Base-by-base conservation (phyloP, 257 asterid species). In the Linderniella brevidens region DNA sequence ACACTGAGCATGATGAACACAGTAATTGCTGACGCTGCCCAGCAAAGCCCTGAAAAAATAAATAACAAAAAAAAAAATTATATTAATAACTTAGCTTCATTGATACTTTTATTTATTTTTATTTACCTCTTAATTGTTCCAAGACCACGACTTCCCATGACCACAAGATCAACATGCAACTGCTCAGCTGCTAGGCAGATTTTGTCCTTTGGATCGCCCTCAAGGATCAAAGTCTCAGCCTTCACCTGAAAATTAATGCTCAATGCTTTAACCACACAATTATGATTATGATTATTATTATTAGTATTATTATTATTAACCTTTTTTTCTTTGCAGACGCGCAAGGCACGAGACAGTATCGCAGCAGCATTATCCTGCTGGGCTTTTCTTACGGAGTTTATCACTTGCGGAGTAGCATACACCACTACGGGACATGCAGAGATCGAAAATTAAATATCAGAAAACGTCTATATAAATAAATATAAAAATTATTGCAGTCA, bases 121-220 rank as follows among this genome's bases (percentile, higher is more conserved):
- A 5, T 0, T 45, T 29, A 74, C 85, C 80, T 69, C 57, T 76
- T 72, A 46, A 76, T 76, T 49, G 66, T 74, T 54, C 85, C 85
- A 15, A 69, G 72, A 50, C 85, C 85, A n/a, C 80, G 78, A 41
- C 80, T 76, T 39, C 80, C 78, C 4, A 72, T 59, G 10, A 68
- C 68, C 0, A 76, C 73, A 56, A 76, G 78, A 59, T 73, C 40
- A 6, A 61, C 57, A 59, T 57, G 51, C 72, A 72, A 51, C 50
- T 69, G 73, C 15, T 76, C 80, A 9, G 53, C 64, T 0, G 76
- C 58, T 35, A 46, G 40, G 59, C 86, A 76, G 10, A 76, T 72
- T 20, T n/a, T 61, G 50, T 76, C 73, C 67, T 67, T 76, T 14
- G 80, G 78, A 54, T 69, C 80, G 4, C 80, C 80, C 58, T 72